A percentile compares a stretch with the other conserved stretches of the same genome.
Evolutionary conservation across 495 filamentous ascomycete genomes (phyloP).

Genomic region (Penicillium macrosclerotiorum): DNA sequence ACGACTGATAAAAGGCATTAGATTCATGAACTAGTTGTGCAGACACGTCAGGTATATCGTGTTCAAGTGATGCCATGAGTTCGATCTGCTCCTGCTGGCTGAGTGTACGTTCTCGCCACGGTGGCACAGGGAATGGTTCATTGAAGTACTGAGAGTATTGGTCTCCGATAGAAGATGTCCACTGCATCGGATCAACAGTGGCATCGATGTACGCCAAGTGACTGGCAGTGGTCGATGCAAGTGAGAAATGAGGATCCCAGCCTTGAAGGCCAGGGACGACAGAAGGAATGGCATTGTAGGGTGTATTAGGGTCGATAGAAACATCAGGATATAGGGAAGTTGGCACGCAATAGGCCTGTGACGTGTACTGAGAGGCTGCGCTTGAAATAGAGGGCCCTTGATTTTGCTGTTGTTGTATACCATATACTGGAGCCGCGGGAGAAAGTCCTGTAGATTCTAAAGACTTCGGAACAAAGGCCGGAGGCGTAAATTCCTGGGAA

Average conservation of each 20-base stretch:
- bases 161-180: conserved; percentile 42
- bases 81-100: conserved; percentile 70
- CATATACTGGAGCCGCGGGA: conserved; percentile 19
- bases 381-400: no score
- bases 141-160: conserved; percentile 53
- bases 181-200: conserved; percentile 38
- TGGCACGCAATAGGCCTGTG: conserved; percentile 22
- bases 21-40: conserved; percentile 54
- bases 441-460: conserved; percentile 19
- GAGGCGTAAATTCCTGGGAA: conserved; percentile 24
- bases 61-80: conserved; percentile 64
- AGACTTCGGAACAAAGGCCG: conserved; percentile 15
- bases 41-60: conserved; percentile 55
- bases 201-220: conserved; percentile 41
- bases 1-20: conserved; percentile 56
- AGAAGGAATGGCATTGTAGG: conserved; percentile 45
- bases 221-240: conserved; percentile 42
- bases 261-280: conserved; percentile 45
- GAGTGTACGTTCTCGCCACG: conserved; percentile 59
- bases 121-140: conserved; percentile 40
- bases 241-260: conserved; percentile 46
- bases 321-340: conserved; percentile 27
- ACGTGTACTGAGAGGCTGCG: conserved; percentile 19
- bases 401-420: conserved; percentile 14
- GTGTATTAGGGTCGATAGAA: conserved; percentile 41